phyloP scores from a whole-genome alignment of 805 yeast genomes.

The Pichia heedii region DNA sequence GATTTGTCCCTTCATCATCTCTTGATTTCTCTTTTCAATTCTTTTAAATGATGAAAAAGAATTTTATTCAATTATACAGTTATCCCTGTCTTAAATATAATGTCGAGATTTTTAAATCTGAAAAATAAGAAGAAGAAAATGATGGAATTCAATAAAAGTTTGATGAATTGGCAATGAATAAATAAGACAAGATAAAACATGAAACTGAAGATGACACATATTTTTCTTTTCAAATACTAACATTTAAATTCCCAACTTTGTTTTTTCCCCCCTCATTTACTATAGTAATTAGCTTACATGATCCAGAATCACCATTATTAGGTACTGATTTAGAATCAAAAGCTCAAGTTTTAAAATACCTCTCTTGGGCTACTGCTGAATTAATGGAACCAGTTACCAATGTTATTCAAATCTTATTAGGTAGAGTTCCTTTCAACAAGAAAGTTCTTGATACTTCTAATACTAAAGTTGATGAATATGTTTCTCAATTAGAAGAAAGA shows the following conservation, averaged over 20 bases:
- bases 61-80: constrained; percentile 46
- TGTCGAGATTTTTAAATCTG: constrained; percentile 61
- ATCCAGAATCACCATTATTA: constrained; percentile 31
- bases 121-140: constrained; percentile 15
- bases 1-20: no score
- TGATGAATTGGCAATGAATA: no score
- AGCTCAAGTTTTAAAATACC: constrained; percentile 66
- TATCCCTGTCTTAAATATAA: constrained; percentile 79
- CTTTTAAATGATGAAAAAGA: constrained; percentile 46
- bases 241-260: constrained; percentile 9
- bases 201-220: background rate
- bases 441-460: constrained; percentile 32
- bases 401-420: constrained; percentile 53
- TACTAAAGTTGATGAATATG: constrained; percentile 31
- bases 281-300: constrained; percentile 40
- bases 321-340: constrained; percentile 61
- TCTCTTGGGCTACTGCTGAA: constrained; percentile 69
- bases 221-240: constrained; percentile 10
- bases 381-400: constrained; percentile 37
- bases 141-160: background rate
- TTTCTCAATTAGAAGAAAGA: constrained; percentile 47
- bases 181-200: background rate
- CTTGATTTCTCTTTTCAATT: constrained; percentile 2
- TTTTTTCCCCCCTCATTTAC: constrained; percentile 8
- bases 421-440: constrained; percentile 71